Evolutionary conservation across 139 green algal genomes (phyloP).

Genomic region (Zygnema circumcarinatum): DNA sequence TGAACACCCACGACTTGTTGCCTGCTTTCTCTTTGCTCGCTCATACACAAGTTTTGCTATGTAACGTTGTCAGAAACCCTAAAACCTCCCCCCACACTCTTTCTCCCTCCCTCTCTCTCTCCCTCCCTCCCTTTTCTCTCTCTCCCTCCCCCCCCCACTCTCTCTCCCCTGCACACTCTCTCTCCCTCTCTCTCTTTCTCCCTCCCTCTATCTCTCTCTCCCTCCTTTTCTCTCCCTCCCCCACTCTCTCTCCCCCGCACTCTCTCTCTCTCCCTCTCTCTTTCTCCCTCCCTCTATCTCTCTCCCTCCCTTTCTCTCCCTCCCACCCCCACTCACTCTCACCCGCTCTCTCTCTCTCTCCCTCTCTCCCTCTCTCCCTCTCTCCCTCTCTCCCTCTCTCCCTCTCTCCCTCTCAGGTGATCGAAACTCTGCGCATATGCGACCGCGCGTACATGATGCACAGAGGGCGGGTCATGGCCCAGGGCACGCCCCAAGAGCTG

Average conservation of each 20-base stretch:
- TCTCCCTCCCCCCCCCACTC: neutral
- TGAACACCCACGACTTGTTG: constrained; percentile 8
- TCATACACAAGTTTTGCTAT: too few species aligned
- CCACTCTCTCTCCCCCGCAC: neutral
- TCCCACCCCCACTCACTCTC: neutral
- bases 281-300: constrained; percentile 6
- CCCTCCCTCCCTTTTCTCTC: neutral
- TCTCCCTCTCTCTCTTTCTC: neutral
- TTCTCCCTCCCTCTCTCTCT: neutral
- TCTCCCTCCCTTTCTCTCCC: neutral
- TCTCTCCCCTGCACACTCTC: neutral
- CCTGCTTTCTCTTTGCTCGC: too few species aligned
- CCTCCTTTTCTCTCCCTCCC: neutral
- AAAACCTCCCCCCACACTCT: neutral
- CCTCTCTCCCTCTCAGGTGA: constrained; percentile 8
- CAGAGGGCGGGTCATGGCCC: constrained; percentile 42
- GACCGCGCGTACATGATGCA: constrained; percentile 58
- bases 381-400: constrained; percentile 14
- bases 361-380: constrained; percentile 15
- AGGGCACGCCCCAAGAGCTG: constrained; percentile 25
- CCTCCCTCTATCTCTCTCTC: too few species aligned
- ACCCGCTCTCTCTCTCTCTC: neutral
- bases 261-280: constrained; percentile 12
- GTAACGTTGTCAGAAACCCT: too few species aligned
- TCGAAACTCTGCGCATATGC: constrained; percentile 53